Base-by-base conservation (phyloP, 495 filamentous ascomycete genomes). In the Trichocladium uniseriatum region DNA sequence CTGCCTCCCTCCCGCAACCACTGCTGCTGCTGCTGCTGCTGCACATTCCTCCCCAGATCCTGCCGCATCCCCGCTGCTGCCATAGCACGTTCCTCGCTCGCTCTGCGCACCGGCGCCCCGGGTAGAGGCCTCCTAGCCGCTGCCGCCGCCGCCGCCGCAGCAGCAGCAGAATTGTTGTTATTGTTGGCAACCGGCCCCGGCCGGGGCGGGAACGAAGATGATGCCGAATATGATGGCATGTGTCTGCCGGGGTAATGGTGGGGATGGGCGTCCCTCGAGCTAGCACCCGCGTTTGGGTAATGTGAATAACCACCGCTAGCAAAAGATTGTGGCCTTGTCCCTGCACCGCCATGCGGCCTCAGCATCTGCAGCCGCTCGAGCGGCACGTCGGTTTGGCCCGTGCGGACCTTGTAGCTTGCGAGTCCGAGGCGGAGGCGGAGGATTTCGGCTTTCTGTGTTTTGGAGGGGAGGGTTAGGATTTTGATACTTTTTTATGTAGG, bases 341-440 rank as follows among this genome's bases (percentile, higher is more conserved):
- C 24, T 1, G 42, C 14, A 36, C 45, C 45, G 18, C 52, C 53
- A 18, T 64, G 18, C 1, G 61, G 59, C 34, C 56, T 57, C n/a
- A n/a, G n/a, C 45, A 53, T 38, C 38, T 70, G 55, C 16, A 75
- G 59, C 16, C 55, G 56, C 10, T 72, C 71, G 15, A 79, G 63
- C 9, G 74, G 72, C 10, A 75, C 62, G 45, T 74, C 64, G 6
- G 67, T 68, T 56, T 77, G 75, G 36, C 70, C 69, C 1, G 75
- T 79, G 6, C 63, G 66, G 19, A 79, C 67, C 55, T 77, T 79
- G 61, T 79, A 79, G 46, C 57, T 69, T 6, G 75, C 75, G 3
- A 79, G 63, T 1, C 70, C 59, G 18, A 79, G 64, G 20, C 75
- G 68, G 2, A 76, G 55, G n/a, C 71, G 70, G 38, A 79, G 53